phyloP scores from a whole-genome alignment of 208 protist genomes.

The Crithidia sp. region DNA sequence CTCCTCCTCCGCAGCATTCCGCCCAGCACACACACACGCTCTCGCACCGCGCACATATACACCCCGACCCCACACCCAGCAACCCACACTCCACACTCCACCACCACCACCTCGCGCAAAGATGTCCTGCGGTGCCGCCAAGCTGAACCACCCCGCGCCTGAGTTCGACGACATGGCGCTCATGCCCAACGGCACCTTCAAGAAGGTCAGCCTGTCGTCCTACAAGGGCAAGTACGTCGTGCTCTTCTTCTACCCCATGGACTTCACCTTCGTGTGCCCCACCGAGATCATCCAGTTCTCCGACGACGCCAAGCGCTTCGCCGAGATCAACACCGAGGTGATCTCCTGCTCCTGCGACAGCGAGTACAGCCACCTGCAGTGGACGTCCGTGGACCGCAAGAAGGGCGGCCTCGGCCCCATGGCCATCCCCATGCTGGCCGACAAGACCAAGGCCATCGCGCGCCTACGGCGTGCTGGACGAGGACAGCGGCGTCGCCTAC shows the following conservation, averaged over 20 bases:
- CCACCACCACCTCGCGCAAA: neutral
- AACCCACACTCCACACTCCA: neutral
- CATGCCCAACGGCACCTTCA: constrained; percentile 94
- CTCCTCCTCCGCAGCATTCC: too few species aligned
- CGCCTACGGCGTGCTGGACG: constrained; percentile 94
- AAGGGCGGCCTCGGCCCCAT: constrained; percentile 97
- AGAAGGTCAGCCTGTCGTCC: constrained; percentile 87
- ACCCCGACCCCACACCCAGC: too few species aligned
- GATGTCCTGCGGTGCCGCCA: constrained; percentile 22
- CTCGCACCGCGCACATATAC: too few species aligned
- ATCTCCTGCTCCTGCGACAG: constrained; percentile 94
- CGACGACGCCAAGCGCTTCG: constrained; percentile 93
- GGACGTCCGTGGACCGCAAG: constrained; percentile 94
- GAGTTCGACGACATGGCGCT: constrained; percentile 91
- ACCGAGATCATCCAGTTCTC: constrained; percentile 97
- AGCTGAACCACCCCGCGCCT: constrained; percentile 90
- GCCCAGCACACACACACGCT: too few species aligned
- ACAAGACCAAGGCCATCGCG: constrained; percentile 94
- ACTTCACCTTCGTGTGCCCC: constrained; percentile 98
- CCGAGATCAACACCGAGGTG: constrained; percentile 87
- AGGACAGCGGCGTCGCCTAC: constrained; percentile 89
- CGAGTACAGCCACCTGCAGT: constrained; percentile 96
- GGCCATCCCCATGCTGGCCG: constrained; percentile 95
- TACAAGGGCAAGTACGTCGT: constrained; percentile 96
- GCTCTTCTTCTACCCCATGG: constrained; percentile 97